phyloP scores from a whole-genome alignment of 192 early-diverging fungal genomes.

The Coemansia sp. region DNA sequence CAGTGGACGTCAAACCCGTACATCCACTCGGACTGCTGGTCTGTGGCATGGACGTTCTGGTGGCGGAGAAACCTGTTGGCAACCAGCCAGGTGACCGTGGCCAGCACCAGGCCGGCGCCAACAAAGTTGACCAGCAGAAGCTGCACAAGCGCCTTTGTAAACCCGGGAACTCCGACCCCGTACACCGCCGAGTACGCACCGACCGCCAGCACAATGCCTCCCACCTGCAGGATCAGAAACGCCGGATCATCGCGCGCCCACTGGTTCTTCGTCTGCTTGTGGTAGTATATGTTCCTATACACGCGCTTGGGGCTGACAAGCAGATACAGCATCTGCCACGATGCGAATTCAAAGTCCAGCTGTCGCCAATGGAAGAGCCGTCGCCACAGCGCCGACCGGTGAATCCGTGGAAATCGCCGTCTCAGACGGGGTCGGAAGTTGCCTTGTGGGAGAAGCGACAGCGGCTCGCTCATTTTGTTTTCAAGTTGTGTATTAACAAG shows the following conservation, averaged over 20 bases:
- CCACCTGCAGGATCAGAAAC: conserved; percentile 76
- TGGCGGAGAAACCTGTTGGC: conserved; percentile 83
- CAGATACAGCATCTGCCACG: conserved; percentile 54
- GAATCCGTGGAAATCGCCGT: conserved; percentile 42
- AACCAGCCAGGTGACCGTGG: conserved; percentile 50
- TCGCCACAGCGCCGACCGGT: conserved; percentile 46
- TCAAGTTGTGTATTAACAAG: neutral
- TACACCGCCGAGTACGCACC: conserved; percentile 42
- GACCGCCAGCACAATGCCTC: conserved; percentile 51
- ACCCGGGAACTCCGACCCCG: conserved; percentile 33
- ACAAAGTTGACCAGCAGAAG: conserved; percentile 45
- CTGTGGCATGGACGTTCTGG: conserved; percentile 72
- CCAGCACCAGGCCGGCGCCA: conserved; percentile 18
- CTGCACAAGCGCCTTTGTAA: conserved; percentile 37
- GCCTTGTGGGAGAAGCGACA: conserved; percentile 27
- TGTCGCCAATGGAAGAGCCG: conserved; percentile 49
- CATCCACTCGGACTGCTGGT: conserved; percentile 92
- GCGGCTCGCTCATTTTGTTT: conserved; percentile 31
- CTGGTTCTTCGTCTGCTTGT: conserved; percentile 98
- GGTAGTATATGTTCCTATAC: conserved; percentile 93
- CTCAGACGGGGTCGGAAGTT: conserved; percentile 19
- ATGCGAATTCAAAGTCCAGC: conserved; percentile 50
- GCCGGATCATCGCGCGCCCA: conserved; percentile 98
- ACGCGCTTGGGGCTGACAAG: conserved; percentile 48
- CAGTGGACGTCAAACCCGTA: conserved; percentile 98